Evolutionary conservation across 2,329 filamentous ascomycete species (phyloP).

Genomic region (Aspergillus jensenii): DNA sequence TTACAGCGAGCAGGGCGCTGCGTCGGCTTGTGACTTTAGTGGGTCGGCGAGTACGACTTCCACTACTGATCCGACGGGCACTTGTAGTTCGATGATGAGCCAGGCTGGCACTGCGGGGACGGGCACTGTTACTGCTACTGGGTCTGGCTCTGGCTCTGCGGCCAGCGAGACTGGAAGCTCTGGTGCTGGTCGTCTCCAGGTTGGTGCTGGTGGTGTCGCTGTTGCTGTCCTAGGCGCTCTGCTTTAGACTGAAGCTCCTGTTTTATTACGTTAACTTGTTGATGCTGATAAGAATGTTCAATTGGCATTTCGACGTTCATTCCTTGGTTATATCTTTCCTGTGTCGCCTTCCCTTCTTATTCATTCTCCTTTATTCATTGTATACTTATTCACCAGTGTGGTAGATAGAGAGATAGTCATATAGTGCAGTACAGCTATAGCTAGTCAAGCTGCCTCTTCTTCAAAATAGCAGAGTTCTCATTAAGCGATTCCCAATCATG

Average conservation of each 20-base stretch:
- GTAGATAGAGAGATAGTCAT: too few relatives aligned
- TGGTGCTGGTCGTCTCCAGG: not conserved
- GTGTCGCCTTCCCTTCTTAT: too few relatives aligned
- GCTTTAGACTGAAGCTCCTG: too few relatives aligned
- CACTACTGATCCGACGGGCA: conserved; percentile 34
- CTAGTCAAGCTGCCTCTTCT: conserved; percentile 15
- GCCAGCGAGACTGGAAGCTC: not conserved
- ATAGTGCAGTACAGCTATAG: not conserved
- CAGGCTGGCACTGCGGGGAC: conserved; percentile 42
- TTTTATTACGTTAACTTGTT: too few relatives aligned
- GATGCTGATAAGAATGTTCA: too few relatives aligned
- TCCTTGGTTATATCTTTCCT: too few relatives aligned
- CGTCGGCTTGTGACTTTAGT: conserved; percentile 43
- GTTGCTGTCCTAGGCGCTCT: not conserved
- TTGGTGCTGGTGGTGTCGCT: not conserved
- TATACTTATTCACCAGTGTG: too few relatives aligned
- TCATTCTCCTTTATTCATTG: too few relatives aligned
- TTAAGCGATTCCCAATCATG: conserved; percentile 30
- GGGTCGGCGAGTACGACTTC: conserved; percentile 42
- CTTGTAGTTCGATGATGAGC: conserved; percentile 39
- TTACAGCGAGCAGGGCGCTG: conserved; percentile 39
- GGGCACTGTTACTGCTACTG: conserved; percentile 34
- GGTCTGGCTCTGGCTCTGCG: not conserved
- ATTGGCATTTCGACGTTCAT: too few relatives aligned
- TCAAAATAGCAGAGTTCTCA: conserved; percentile 29